These are phyloP conservation scores for Penicillium lagena DNA, from an alignment of 495 filamentous ascomycete species.

Conservation along the genomic window DNA sequence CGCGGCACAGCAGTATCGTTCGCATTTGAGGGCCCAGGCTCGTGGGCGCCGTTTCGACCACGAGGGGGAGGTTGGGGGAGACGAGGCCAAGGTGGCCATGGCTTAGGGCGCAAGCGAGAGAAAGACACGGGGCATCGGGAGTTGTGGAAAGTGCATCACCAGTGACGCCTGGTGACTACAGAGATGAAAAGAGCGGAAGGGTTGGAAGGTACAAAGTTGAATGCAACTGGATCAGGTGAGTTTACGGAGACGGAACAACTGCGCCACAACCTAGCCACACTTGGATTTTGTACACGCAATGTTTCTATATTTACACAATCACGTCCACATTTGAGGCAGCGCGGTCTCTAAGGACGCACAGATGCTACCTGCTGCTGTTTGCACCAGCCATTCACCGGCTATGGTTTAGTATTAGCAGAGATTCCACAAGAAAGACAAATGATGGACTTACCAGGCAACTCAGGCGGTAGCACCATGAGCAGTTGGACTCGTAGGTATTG, in stretches of 20 bases:
- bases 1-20: constrained; percentile 75
- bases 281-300: too few relatives aligned
- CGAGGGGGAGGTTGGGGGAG: constrained; percentile 40
- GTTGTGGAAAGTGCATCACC: not conserved
- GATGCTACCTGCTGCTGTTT: not conserved
- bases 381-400: not conserved
- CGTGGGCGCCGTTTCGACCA: constrained; percentile 44
- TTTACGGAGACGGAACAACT: too few relatives aligned
- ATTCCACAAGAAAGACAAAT: not conserved
- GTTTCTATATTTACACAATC: too few relatives aligned
- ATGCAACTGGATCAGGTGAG: too few relatives aligned
- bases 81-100: constrained; percentile 38
- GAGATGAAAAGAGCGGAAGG: too few relatives aligned
- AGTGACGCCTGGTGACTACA: too few relatives aligned
- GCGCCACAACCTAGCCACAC: too few relatives aligned
- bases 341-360: not conserved
- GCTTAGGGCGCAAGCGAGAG: constrained; percentile 7
- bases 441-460: constrained; percentile 77
- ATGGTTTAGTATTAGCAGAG: constrained; percentile 16
- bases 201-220: too few relatives aligned
- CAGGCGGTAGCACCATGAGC: constrained; percentile 88
- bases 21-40: constrained; percentile 66
- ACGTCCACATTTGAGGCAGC: too few relatives aligned
- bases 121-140: constrained; percentile 8
- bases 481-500: constrained; percentile 59